These are phyloP conservation scores for Wickerhamomyces rabaulensis DNA, from an alignment of 805 yeast genomes.

Conservation along the genomic window DNA sequence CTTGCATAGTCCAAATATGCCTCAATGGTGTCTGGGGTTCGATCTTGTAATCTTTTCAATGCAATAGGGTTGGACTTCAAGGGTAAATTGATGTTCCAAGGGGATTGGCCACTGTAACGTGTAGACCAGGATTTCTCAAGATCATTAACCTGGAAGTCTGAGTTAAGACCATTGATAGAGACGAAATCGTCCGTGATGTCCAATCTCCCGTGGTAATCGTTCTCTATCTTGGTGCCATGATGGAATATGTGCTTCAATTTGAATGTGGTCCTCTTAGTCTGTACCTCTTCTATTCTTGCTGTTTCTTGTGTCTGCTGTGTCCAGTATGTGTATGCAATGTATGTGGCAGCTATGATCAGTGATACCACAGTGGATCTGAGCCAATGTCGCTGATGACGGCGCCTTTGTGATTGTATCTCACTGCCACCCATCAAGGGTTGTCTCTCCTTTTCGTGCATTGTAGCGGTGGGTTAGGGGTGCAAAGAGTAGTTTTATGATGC, in stretches of 20 bases:
- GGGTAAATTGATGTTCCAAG: constrained; percentile 34
- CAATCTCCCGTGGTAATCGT: constrained; percentile 40
- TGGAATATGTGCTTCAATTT: constrained; percentile 56
- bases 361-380: background rate
- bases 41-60: constrained; percentile 35
- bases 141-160: background rate
- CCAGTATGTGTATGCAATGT: background rate
- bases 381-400: background rate
- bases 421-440: background rate
- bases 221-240: constrained; percentile 46
- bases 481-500: too few species aligned
- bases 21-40: constrained; percentile 61
- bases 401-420: background rate
- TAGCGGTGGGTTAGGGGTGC: too few species aligned
- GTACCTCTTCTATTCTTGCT: background rate
- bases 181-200: constrained; percentile 43
- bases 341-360: background rate
- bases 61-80: constrained; percentile 16
- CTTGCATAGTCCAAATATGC: constrained; percentile 56
- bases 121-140: constrained; percentile 11
- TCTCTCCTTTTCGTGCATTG: background rate
- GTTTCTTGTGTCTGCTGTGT: background rate
- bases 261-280: constrained; percentile 8
- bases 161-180: constrained; percentile 6
- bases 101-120: constrained; percentile 28